These are phyloP conservation scores for Cordia subcordata DNA, from an alignment of 257 asterid genomes.

Conservation along the genomic window DNA sequence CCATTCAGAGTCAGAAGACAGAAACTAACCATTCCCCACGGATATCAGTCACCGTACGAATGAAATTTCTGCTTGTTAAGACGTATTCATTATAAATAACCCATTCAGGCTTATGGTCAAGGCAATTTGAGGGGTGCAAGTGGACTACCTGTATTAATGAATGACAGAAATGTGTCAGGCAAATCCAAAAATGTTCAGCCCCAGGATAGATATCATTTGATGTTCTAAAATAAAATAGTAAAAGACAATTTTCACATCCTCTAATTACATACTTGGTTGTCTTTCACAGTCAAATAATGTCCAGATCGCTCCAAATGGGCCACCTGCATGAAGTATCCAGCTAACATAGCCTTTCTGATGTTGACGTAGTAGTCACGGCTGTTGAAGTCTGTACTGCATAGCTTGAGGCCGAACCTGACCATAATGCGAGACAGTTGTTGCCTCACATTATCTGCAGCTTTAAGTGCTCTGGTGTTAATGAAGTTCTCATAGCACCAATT, in stretches of 20 bases:
- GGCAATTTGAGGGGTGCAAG: constrained; percentile 90
- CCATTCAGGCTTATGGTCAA: constrained; percentile 98
- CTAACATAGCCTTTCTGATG: constrained; percentile 98
- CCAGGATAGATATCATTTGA: too few relatives aligned
- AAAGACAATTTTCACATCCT: background rate
- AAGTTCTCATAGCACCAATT: constrained; percentile 95
- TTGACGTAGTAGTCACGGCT: constrained; percentile 93
- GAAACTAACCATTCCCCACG: constrained; percentile 87
- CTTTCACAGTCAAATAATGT: constrained; percentile 91
- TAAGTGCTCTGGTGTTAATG: constrained; percentile 70
- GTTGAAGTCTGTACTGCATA: constrained; percentile 96
- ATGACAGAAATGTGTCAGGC: background rate
- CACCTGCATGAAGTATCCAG: constrained; percentile 99
- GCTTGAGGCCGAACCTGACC: constrained; percentile 84
- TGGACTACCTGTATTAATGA: constrained; percentile 61
- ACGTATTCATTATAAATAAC: constrained; percentile 90
- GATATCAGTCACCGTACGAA: constrained; percentile 88
- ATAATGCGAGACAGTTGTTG: constrained; percentile 91
- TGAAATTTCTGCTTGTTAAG: constrained; percentile 87
- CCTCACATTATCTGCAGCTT: constrained; percentile 93
- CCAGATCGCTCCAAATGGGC: constrained; percentile 93
- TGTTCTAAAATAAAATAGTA: background rate
- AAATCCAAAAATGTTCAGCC: background rate
- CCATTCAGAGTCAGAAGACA: background rate
- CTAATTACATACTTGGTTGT: constrained; percentile 63